These are phyloP conservation scores for Puccinia hordei DNA, from an alignment of 1,284 basidiomycete species.

Conservation along the genomic window DNA sequence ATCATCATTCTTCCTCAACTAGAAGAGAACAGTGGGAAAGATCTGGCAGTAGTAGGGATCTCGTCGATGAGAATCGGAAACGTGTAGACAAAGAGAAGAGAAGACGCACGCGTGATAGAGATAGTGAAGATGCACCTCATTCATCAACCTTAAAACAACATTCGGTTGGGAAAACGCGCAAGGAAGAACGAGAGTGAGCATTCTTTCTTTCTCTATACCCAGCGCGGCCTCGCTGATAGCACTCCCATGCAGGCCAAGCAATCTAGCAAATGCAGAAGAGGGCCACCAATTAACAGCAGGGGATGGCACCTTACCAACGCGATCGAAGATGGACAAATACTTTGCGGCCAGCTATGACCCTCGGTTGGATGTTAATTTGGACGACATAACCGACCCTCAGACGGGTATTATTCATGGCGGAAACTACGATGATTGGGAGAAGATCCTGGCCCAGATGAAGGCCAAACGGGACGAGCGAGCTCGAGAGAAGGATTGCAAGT, in stretches of 20 bases:
- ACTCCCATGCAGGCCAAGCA: background rate
- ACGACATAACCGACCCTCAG: conserved; percentile 43
- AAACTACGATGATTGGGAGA: conserved; percentile 52
- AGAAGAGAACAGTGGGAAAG: background rate
- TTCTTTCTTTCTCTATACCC: background rate
- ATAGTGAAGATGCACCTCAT: background rate
- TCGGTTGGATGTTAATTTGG: conserved; percentile 37
- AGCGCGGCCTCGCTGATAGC: background rate
- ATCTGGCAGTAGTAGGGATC: background rate
- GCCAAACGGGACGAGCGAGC: conserved; percentile 32
- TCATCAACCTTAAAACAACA: background rate
- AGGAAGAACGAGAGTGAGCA: background rate
- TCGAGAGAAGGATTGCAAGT: conserved; percentile 17
- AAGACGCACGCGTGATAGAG: background rate
- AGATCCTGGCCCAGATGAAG: conserved; percentile 32
- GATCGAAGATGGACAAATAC: conserved; percentile 57
- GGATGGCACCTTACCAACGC: conserved; percentile 46
- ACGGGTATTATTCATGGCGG: conserved; percentile 45
- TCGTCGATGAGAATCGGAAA: background rate
- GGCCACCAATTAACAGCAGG: background rate
- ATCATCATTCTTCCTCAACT: background rate
- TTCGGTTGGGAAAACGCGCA: background rate
- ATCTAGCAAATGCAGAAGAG: background rate
- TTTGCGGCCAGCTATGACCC: conserved; percentile 54
- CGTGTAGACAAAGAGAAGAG: background rate